Evolutionary conservation across 2,329 filamentous ascomycete species (phyloP).

Genomic region (Paraphaeosphaeria minitans): DNA sequence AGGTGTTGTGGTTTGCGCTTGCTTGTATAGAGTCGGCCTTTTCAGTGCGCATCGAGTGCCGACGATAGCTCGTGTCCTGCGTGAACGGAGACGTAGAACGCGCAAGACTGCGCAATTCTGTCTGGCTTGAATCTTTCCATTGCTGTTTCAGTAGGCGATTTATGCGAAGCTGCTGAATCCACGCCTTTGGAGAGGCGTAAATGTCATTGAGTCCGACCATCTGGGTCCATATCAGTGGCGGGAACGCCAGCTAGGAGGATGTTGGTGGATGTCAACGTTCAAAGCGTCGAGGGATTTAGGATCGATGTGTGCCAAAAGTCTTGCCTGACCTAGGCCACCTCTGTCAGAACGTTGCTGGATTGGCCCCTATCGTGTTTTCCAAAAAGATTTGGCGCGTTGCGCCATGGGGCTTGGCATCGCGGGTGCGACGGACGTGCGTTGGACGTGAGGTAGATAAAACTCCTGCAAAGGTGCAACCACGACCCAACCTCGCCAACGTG

Average conservation of each 20-base stretch:
- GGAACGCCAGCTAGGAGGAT: background rate
- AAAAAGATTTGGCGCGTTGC: too few relatives aligned
- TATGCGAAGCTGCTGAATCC: background rate
- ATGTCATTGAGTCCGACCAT: constrained; percentile 1
- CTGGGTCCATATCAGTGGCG: background rate
- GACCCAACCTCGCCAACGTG: too few relatives aligned
- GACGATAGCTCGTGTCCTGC: background rate
- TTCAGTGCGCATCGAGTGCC: background rate
- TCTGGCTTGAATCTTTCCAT: constrained; percentile 4
- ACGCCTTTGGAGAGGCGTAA: background rate
- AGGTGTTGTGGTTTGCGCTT: background rate
- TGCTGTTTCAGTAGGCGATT: constrained; percentile 2
- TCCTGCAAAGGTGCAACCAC: too few relatives aligned
- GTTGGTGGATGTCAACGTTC: background rate
- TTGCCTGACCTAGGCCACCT: too few relatives aligned
- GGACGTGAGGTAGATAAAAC: too few relatives aligned
- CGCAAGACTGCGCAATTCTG: constrained; percentile 6
- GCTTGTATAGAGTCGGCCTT: background rate
- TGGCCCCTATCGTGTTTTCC: too few relatives aligned
- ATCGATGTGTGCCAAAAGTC: background rate
- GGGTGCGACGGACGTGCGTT: too few relatives aligned
- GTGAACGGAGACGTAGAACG: background rate
- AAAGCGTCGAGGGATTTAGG: background rate
- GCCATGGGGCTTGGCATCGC: too few relatives aligned
- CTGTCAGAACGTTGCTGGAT: too few relatives aligned